Percentiles rank a stretch among this genome's conserved stretches.
These are phyloP conservation scores for Mortierella sp. DNA, from an alignment of 371 early-diverging fungal genomes.

Conservation along the genomic window DNA sequence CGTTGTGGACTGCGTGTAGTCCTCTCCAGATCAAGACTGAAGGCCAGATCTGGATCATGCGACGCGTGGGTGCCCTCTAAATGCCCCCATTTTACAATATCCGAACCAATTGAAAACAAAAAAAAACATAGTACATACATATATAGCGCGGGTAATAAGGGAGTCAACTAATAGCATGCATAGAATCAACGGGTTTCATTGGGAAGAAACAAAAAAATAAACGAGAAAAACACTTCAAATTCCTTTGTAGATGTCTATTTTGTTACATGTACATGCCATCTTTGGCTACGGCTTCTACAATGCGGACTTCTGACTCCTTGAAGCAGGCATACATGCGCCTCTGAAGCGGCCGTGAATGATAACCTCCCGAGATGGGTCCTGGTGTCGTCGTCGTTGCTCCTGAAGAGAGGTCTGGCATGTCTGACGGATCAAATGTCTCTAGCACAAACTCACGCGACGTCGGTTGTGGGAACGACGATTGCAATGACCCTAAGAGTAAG, in stretches of 20 bases:
- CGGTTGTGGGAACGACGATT: slow-evolving; percentile 61
- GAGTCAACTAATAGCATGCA: not conserved
- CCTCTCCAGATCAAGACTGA: slow-evolving; percentile 44
- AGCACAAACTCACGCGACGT: slow-evolving; percentile 65
- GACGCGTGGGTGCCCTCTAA: slow-evolving; percentile 19
- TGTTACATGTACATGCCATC: slow-evolving; percentile 54
- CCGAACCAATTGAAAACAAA: not conserved
- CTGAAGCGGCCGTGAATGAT: slow-evolving; percentile 36
- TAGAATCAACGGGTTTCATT: too few relatives aligned
- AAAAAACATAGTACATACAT: not conserved
- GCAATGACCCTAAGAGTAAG: slow-evolving; percentile 34
- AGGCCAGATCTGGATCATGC: slow-evolving; percentile 53
- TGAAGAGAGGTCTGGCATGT: not conserved
- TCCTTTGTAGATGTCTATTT: not conserved
- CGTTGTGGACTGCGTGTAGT: slow-evolving; percentile 38
- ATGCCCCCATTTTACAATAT: not conserved
- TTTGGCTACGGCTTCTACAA: slow-evolving; percentile 54
- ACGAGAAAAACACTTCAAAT: not conserved
- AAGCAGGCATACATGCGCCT: slow-evolving; percentile 54
- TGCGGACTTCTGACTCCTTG: slow-evolving; percentile 48
- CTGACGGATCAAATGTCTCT: slow-evolving; percentile 34
- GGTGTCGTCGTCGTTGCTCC: not conserved
- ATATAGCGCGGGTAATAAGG: not conserved
- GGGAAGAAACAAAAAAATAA: not conserved
- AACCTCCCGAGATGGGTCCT: slow-evolving; percentile 1